Base-by-base conservation (phyloP, 257 asterid species). In the Solanum ossicruentum region DNA sequence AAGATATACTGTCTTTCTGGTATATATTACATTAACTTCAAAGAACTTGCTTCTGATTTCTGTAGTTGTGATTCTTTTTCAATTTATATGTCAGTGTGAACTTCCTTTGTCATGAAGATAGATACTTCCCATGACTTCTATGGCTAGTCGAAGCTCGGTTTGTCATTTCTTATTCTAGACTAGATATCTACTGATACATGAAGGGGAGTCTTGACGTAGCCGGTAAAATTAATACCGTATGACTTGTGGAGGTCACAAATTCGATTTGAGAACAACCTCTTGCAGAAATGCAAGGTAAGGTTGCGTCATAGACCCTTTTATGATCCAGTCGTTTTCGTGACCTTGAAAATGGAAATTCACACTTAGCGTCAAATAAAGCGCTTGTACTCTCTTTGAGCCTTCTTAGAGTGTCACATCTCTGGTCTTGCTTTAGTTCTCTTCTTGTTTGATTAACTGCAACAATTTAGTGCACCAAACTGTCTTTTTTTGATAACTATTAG, bases 211-310 rank as follows among this genome's bases (percentile, higher is more conserved):
- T 5, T 61, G 36, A 4, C 36, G 2, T 61, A 61, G 8, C 7
- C 2, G 15, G 8, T 52, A 54, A 54, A 54, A 7, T 54, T 54
- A 8, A 4, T 60, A 16, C 11, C 36, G 21, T 21, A 16, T 21
- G 67, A 60, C 20, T 3, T 10, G 41, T 3, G 4, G 8, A 60
- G 8, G 36, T 60, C 16, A 60, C 1, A 21, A 0, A 60, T 60
- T 60, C 0, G 9, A 60, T 10, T 0, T 21, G 12, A 32, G 21
- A 21, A 21, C 0, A 60, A 0, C 3, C 5, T 60, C 3, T 21
- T 21, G 36, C 0, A 12, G 56, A 51, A 12, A 12, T 51, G 17
- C 7, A 12, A 51, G 56, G 15, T 51, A 12, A 51, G 2, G 5
- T 0, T 12, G 56, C 2, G 2, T 51, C 60, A 6, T 16, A 16